Conservation (phyloP, 2,329 filamentous ascomycete genomes). For the Xylaria sp. region DNA sequence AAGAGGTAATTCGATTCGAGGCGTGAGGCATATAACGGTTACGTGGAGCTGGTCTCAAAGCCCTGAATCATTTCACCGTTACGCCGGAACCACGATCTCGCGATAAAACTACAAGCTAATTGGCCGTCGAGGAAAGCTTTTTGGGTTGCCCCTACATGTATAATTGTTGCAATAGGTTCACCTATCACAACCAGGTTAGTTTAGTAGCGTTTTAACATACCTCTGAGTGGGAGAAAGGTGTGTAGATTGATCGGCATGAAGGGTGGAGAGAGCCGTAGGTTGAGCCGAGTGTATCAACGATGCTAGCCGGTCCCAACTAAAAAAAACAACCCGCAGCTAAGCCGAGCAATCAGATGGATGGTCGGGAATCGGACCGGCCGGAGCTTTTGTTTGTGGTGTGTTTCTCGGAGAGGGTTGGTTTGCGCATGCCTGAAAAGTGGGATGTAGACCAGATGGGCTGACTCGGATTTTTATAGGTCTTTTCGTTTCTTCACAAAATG, state of each 20-base stretch:
- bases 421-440: conserved; percentile 5
- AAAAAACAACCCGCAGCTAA: conserved; percentile 6
- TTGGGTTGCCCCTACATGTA: neutral
- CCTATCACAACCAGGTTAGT: neutral
- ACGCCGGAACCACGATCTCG: neutral
- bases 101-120: neutral
- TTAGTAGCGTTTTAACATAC: neutral
- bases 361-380: neutral
- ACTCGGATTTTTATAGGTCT: neutral
- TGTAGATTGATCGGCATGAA: conserved; percentile 9
- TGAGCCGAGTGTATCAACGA: neutral
- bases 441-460: conserved; percentile 1
- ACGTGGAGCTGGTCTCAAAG: conserved; percentile 6
- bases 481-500: too few relatives aligned
- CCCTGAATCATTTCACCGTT: neutral
- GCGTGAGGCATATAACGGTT: neutral
- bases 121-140: neutral
- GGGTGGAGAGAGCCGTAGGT: conserved; percentile 5
- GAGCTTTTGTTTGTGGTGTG: neutral
- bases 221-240: neutral
- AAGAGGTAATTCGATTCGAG: neutral
- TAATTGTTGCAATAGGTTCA: neutral
- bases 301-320: neutral
- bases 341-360: neutral
- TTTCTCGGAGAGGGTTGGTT: neutral